phyloP scores from a whole-genome alignment of 352 stramenopile genomes.

The Globisporangium abappressorium region DNA sequence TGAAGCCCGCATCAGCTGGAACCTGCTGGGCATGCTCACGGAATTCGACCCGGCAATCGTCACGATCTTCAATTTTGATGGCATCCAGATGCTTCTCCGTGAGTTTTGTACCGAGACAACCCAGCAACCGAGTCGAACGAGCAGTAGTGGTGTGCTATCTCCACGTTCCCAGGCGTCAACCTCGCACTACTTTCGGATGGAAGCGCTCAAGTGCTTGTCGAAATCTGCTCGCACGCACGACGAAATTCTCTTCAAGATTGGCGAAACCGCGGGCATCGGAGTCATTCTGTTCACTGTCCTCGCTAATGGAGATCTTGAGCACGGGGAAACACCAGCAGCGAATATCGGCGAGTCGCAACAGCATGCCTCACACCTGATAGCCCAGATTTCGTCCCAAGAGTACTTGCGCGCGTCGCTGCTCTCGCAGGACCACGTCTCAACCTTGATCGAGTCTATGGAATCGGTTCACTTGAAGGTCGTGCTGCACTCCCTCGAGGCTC shows the following conservation, averaged over 20 bases:
- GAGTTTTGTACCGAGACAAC: constrained; percentile 32
- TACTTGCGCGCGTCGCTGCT: constrained; percentile 47
- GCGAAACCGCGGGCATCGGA: constrained; percentile 37
- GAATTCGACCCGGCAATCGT: constrained; percentile 57
- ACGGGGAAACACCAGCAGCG: neutral
- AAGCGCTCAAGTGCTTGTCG: constrained; percentile 69
- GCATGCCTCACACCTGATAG: constrained; percentile 60
- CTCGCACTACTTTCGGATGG: constrained; percentile 30
- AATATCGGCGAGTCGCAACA: constrained; percentile 35
- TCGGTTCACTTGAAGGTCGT: constrained; percentile 70
- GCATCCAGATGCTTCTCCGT: constrained; percentile 47
- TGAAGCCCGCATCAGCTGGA: constrained; percentile 46
- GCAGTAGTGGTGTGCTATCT: constrained; percentile 9
- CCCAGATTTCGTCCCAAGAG: constrained; percentile 49
- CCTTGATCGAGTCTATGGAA: constrained; percentile 70
- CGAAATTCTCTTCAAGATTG: constrained; percentile 69
- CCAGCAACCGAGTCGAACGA: constrained; percentile 18
- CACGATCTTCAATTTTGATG: constrained; percentile 63
- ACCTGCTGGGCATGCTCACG: constrained; percentile 47
- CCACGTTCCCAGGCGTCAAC: constrained; percentile 5
- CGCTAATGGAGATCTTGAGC: neutral
- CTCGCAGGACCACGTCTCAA: constrained; percentile 49
- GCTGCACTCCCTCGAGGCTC: constrained; percentile 49
- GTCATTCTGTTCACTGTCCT: constrained; percentile 46
- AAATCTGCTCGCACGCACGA: constrained; percentile 49